A percentile compares a stretch with the other conserved stretches of the same genome.
Evolutionary conservation across 768 basidiomycete genomes (phyloP).

Genomic region (Suillus ampliporus): DNA sequence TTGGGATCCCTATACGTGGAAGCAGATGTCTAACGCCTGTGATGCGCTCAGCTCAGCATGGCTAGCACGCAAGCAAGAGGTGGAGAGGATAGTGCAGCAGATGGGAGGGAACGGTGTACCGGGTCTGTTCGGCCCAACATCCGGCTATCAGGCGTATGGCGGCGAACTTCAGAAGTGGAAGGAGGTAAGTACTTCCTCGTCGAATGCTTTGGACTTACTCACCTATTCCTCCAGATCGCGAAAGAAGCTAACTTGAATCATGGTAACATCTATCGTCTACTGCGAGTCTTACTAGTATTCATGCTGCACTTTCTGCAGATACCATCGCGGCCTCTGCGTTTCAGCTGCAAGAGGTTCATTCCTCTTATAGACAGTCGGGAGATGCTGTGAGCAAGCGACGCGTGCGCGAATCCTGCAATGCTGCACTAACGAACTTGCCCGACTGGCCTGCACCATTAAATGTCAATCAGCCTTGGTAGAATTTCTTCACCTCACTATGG

Average conservation of each 20-base stretch:
- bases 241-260: slow-evolving; percentile 60
- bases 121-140: slow-evolving; percentile 28
- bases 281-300: background rate
- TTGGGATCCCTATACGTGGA: slow-evolving; percentile 77
- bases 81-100: slow-evolving; percentile 52
- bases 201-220: slow-evolving; percentile 12
- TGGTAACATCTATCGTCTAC: slow-evolving; percentile 43
- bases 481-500: background rate
- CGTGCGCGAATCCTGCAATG: slow-evolving; percentile 81
- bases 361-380: slow-evolving; percentile 74
- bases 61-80: slow-evolving; percentile 62
- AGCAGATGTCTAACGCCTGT: slow-evolving; percentile 65
- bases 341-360: slow-evolving; percentile 77
- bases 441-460: slow-evolving; percentile 65
- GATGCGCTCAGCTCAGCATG: slow-evolving; percentile 71
- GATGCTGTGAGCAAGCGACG: slow-evolving; percentile 75
- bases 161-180: slow-evolving; percentile 63
- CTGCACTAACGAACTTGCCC: slow-evolving; percentile 71
- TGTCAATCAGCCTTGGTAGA: slow-evolving; percentile 3
- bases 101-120: slow-evolving; percentile 47
- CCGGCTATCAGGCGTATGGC: slow-evolving; percentile 47
- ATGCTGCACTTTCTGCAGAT: slow-evolving; percentile 18
- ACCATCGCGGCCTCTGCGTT: slow-evolving; percentile 71
- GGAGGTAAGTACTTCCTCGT: slow-evolving; percentile 48
- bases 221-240: slow-evolving; percentile 44